Evolutionary conservation across 495 filamentous ascomycete genomes (phyloP), one percentile per base, ranked within the genome.

Genomic region (Talaromyces proteolyticus): DNA sequence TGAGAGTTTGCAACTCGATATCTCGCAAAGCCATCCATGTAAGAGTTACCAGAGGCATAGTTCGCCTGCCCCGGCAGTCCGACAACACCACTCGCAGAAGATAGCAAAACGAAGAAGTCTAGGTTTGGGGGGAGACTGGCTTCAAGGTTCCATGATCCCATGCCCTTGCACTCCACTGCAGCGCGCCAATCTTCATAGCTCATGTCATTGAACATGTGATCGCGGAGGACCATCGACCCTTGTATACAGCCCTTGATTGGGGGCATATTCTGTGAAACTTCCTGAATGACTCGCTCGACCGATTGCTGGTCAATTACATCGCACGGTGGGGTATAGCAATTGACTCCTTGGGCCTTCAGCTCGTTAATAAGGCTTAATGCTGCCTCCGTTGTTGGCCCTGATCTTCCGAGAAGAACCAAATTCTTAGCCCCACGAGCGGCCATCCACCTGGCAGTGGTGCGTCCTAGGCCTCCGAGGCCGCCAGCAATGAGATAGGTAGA

Each of bases 71-170:
- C 73, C 42, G 66, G 55, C 0, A 64, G 74, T 4, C 81, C 81
- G 18, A 82, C 65, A 6, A 68, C 63, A 42, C 75, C 76, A n/a
- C 73, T 65, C 4, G 75, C 62, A 1, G 79, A 84, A 2, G 75
- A 79, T 39, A 82, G 69, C 45, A 73, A 68, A 24, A 83, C 62
- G 62, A 84, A 84, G 57, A 85, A 85, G 57, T 84, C 81, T 3
- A 83, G 71, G 1, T 29, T n/a, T 10, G 59, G 56, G 3, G 85
- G 69, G 1, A 61, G 55, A 34, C 76, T 60, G 60, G 74, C 63
- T 58, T 85, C 79, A 26, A 85, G 72, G 57, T 84, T 77, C 60
- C 56, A 67, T 0, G 68, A 62, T 2, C 71, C 75, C 4, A 60
- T 43, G 2, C 68, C 65, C 50, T 77, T 77, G 29, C 73, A 68